Conservation (phyloP, 345 rosid genomes). For the Atalantia buxifolia region DNA sequence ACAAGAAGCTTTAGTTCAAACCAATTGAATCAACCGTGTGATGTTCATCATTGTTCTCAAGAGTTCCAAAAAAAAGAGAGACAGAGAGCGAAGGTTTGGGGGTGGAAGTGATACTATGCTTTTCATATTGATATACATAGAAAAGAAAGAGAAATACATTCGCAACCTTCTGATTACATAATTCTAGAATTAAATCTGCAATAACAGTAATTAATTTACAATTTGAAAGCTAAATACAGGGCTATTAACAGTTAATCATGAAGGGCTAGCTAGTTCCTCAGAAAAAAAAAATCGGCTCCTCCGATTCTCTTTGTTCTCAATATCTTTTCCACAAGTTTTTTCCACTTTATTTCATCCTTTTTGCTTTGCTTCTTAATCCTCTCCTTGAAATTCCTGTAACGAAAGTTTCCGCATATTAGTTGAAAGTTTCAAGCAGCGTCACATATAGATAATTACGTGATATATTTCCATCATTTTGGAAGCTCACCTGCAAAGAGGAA, state of each 20-base stretch:
- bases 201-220: slow-evolving; percentile 6
- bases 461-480: no score
- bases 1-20: no score
- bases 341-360: slow-evolving; percentile 72
- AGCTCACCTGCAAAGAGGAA: slow-evolving; percentile 79
- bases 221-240: neutral
- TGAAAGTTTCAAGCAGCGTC: neutral
- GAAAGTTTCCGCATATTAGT: slow-evolving; percentile 1
- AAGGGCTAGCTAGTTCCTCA: slow-evolving; percentile 11
- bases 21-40: no score
- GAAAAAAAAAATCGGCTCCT: slow-evolving; percentile 51
- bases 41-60: no score
- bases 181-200: neutral
- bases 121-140: neutral
- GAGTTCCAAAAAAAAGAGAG: neutral
- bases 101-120: neutral
- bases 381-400: slow-evolving; percentile 61
- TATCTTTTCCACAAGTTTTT: slow-evolving; percentile 63
- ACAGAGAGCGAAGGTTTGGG: neutral
- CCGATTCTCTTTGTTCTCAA: slow-evolving; percentile 53
- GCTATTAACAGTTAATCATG: neutral
- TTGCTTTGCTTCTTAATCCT: slow-evolving; percentile 63
- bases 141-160: neutral
- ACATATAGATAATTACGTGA: no score
- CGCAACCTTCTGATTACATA: neutral